Evolutionary conservation across 495 filamentous ascomycete species (phyloP).

Genomic region (Immersiella caudata): DNA sequence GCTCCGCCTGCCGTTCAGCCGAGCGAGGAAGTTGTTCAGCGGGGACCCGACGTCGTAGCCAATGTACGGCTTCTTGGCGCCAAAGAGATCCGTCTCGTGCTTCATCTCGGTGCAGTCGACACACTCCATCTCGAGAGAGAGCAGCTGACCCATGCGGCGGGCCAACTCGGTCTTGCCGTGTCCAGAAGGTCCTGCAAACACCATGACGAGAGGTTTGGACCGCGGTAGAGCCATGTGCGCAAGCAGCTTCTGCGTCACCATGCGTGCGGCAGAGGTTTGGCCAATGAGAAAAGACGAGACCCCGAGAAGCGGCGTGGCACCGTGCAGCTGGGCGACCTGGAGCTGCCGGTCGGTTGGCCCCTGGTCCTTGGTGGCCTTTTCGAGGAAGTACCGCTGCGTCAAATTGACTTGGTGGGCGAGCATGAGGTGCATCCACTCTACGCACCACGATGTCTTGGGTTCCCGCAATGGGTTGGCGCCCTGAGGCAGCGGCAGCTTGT

Average conservation of each 20-base stretch:
- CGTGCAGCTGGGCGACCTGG: neutral
- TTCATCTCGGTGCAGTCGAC: conserved; percentile 51
- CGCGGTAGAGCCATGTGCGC: conserved; percentile 16
- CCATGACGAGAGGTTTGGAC: conserved; percentile 42
- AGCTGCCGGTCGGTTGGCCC: conserved; percentile 33
- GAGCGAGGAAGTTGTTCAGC: conserved; percentile 58
- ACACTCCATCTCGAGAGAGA: conserved; percentile 44
- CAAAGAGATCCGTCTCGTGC: conserved; percentile 51
- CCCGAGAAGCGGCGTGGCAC: neutral
- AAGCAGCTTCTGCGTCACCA: neutral
- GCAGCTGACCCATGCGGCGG: conserved; percentile 43
- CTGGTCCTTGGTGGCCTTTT: conserved; percentile 35
- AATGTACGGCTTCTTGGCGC: conserved; percentile 40
- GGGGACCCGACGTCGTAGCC: conserved; percentile 44
- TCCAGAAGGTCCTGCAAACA: conserved; percentile 54
- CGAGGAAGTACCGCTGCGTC: conserved; percentile 50
- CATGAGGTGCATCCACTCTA: conserved; percentile 12
- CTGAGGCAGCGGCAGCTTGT: no score
- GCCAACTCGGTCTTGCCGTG: conserved; percentile 59
- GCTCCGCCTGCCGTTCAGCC: conserved; percentile 41
- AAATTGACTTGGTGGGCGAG: conserved; percentile 43
- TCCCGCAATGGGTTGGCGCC: no score
- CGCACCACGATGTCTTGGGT: conserved; percentile 30
- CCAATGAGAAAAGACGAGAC: neutral
- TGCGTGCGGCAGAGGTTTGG: neutral